Percentiles rank a stretch among this genome's conserved stretches.
phyloP scores from a whole-genome alignment of 2,329 filamentous ascomycete species.

The Fusarium mexicanum region DNA sequence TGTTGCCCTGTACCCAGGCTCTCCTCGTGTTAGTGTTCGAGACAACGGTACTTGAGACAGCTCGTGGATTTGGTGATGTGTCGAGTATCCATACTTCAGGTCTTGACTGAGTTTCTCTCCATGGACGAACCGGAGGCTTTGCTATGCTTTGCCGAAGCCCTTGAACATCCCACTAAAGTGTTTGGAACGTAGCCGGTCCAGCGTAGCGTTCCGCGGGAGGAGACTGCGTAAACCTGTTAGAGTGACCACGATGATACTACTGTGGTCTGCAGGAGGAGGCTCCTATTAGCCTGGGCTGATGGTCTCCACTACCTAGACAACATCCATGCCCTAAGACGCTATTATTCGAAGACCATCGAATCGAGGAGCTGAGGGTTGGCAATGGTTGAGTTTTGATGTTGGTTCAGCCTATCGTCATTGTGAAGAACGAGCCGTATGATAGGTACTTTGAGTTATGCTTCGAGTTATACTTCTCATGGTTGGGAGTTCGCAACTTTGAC shows the following conservation, averaged over 20 bases:
- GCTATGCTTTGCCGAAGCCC: slow-evolving; percentile 26
- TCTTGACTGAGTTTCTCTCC: slow-evolving; percentile 17
- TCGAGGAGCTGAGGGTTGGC: slow-evolving; percentile 10
- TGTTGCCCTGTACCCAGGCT: slow-evolving; percentile 26
- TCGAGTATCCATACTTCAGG: slow-evolving; percentile 21
- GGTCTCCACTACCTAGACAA: slow-evolving; percentile 27
- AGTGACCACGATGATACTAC: slow-evolving; percentile 15
- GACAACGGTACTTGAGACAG: slow-evolving; percentile 29
- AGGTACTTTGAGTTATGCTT: not conserved
- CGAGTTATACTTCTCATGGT: not conserved
- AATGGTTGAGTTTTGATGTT: slow-evolving; percentile 4
- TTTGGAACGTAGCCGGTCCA: slow-evolving; percentile 31
- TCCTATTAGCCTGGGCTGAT: slow-evolving; percentile 29
- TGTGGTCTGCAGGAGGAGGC: slow-evolving; percentile 32
- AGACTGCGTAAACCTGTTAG: slow-evolving; percentile 22
- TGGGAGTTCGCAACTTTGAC: not conserved
- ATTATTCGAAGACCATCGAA: slow-evolving; percentile 27
- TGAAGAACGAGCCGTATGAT: slow-evolving; percentile 1
- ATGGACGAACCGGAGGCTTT: slow-evolving; percentile 5
- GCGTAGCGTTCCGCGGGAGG: slow-evolving; percentile 25
- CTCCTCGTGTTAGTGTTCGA: slow-evolving; percentile 25
- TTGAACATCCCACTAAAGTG: slow-evolving; percentile 21
- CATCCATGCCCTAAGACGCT: slow-evolving; percentile 31
- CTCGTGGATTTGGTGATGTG: slow-evolving; percentile 4
- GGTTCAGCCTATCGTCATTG: slow-evolving; percentile 17